phyloP scores from a whole-genome alignment of 2,329 filamentous ascomycete species.

The Fusarium heterosporum region DNA sequence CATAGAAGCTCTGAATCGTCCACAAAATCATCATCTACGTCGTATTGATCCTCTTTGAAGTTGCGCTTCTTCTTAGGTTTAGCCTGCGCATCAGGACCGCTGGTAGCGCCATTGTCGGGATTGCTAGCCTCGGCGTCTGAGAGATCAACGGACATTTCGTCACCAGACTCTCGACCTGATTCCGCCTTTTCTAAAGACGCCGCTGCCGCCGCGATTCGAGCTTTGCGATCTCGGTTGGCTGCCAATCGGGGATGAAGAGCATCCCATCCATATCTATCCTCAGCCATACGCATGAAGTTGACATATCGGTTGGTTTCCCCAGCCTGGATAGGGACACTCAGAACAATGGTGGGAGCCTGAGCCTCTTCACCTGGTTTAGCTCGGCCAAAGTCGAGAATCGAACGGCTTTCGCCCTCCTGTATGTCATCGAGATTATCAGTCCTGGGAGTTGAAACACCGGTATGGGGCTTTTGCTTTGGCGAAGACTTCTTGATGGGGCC shows the following conservation, averaged over 20 bases:
- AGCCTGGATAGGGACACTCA: conserved; percentile 79
- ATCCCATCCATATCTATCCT: conserved; percentile 94
- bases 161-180: conserved; percentile 74
- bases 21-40: conserved; percentile 84
- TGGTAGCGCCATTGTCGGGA: conserved; percentile 79
- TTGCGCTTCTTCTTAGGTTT: conserved; percentile 84
- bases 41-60: conserved; percentile 84
- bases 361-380: conserved; percentile 69
- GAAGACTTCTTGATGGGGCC: conserved; percentile 60
- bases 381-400: conserved; percentile 72
- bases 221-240: conserved; percentile 86
- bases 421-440: conserved; percentile 63
- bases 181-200: conserved; percentile 83
- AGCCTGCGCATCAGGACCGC: conserved; percentile 70
- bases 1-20: conserved; percentile 95
- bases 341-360: conserved; percentile 79
- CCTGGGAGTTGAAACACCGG: conserved; percentile 60
- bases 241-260: conserved; percentile 92
- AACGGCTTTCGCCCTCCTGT: conserved; percentile 60
- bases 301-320: conserved; percentile 90
- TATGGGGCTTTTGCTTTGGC: conserved; percentile 60
- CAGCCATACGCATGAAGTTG: conserved; percentile 94
- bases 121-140: conserved; percentile 84
- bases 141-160: conserved; percentile 86
- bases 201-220: conserved; percentile 88